Evolutionary conservation across 768 basidiomycete species (phyloP).

Genomic region (Paxillus rubicundulus): DNA sequence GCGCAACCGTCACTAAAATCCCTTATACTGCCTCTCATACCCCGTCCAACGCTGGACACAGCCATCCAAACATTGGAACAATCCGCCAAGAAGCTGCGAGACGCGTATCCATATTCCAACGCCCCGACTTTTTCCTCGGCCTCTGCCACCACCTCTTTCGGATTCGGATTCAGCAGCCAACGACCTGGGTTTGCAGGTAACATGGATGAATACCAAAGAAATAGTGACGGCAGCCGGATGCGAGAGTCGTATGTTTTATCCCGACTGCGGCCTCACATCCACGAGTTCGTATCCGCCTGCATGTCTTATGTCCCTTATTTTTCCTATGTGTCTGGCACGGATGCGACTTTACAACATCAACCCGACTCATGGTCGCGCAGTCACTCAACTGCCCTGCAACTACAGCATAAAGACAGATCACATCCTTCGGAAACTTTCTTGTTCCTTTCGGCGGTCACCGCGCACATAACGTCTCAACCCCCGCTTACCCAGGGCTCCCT

Average conservation of each 20-base stretch:
- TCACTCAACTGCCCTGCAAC: constrained; percentile 44
- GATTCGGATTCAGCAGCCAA: constrained; percentile 24
- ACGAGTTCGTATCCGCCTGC: constrained; percentile 74
- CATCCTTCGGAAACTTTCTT: constrained; percentile 74
- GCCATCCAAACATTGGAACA: constrained; percentile 66
- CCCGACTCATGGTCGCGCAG: constrained; percentile 34
- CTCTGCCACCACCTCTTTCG: constrained; percentile 35
- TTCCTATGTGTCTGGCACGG: constrained; percentile 48
- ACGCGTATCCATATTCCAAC: constrained; percentile 82
- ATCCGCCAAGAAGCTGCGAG: constrained; percentile 70
- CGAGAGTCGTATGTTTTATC: constrained; percentile 78
- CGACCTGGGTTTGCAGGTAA: constrained; percentile 32
- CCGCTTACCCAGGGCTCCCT: constrained; percentile 60
- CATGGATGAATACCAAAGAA: constrained; percentile 28
- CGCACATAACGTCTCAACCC: constrained; percentile 67
- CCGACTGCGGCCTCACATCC: constrained; percentile 69
- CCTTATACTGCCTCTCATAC: constrained; percentile 71
- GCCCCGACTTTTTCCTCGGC: constrained; percentile 31
- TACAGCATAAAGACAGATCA: constrained; percentile 59
- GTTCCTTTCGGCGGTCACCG: constrained; percentile 66
- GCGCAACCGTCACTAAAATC: constrained; percentile 71
- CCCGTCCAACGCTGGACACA: constrained; percentile 77
- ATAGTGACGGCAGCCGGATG: constrained; percentile 54
- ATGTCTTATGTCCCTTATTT: constrained; percentile 86
- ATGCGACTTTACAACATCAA: constrained; percentile 15